Base-by-base conservation (phyloP, 2,329 filamentous ascomycete species). In the Penicillium janthinellum region DNA sequence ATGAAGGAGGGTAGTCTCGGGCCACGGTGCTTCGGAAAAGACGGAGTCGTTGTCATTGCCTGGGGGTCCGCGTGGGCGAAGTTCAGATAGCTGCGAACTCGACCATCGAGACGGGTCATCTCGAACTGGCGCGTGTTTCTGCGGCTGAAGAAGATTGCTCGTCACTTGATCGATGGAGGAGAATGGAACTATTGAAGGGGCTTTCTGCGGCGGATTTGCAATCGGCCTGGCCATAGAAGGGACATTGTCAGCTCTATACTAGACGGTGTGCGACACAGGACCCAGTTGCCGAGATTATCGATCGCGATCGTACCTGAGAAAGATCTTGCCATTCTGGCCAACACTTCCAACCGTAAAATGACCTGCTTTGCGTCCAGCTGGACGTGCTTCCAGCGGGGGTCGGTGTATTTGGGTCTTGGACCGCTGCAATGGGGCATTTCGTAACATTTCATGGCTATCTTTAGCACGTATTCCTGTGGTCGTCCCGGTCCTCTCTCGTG, bases 291-390 rank as follows among this genome's bases (percentile, higher is more conserved):
- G 45, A 57, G 56, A 58, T 54, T 57, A 61, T 57, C 49, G 56
- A 64, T 56, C 57, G 35, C 28, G 63, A 60, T 70, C 84, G 71
- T 86, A 93, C 89, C 89, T 90, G 66, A 94, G 74, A 75, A 92
- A 94, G 75, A 94, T 91, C 72, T 88, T 87, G 41, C 90, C 90
- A 76, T 92, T 92, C 72, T 92, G 90, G 25, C 90, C 90, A 60
- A 94, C 90, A 74, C 92, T 93, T 53, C 88, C 87, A 56, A 94
- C 90, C 2, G 89, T 88, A 73, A 94, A 93, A 70, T 91, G 87
- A 56, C 88, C 84, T 51, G 87, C 88, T 72, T 88, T 86, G 60
- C 88, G 83, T 37, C 85, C 83, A 56, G 81, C 86, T 49, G 86
- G 85, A 58, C 82, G 78, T 59, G 84, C 84, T 69, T 91, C 88